phyloP scores from a whole-genome alignment of 148 eudicot genomes.

The Fagopyrum esculentum region DNA sequence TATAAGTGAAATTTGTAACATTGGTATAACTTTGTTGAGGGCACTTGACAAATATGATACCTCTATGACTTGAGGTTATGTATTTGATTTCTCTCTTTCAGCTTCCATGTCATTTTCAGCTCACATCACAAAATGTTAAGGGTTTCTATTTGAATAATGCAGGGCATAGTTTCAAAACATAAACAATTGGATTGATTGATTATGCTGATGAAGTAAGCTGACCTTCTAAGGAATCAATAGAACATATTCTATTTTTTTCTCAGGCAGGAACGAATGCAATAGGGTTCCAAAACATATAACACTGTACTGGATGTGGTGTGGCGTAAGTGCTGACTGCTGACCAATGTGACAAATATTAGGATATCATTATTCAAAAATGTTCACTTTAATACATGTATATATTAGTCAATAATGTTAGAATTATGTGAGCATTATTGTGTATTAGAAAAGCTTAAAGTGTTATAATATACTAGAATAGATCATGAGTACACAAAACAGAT shows the following conservation, averaged over 20 bases:
- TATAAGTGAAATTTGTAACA: too few relatives aligned
- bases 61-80: background rate
- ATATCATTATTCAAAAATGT: background rate
- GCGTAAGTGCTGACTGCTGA: background rate
- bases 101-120: background rate
- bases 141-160: background rate
- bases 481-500: background rate
- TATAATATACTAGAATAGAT: background rate
- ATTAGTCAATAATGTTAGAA: background rate
- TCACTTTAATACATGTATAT: background rate
- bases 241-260: background rate
- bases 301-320: background rate
- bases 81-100: background rate
- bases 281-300: background rate
- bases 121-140: background rate
- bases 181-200: background rate
- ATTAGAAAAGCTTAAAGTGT: background rate
- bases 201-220: background rate
- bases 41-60: too few relatives aligned
- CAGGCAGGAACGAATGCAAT: background rate
- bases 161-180: background rate
- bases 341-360: background rate
- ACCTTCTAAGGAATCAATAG: background rate
- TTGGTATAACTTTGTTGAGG: too few relatives aligned
- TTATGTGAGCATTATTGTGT: background rate